These are phyloP conservation scores for Amaranthus tricolor DNA, from an alignment of 179 eudicot species.

Conservation along the genomic window DNA sequence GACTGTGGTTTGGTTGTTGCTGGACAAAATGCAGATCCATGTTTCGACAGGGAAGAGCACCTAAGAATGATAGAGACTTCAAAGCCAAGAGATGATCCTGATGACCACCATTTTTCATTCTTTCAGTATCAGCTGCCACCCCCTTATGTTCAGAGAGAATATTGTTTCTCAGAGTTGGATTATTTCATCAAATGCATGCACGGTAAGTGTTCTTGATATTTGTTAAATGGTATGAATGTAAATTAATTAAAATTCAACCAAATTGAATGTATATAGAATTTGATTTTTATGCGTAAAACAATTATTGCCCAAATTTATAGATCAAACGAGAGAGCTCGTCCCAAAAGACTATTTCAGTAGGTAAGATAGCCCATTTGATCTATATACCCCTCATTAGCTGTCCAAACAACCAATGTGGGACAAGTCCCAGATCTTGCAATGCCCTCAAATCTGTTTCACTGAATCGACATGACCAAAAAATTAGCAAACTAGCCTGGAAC, in stretches of 20 bases:
- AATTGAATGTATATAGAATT: not conserved
- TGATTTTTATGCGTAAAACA: not conserved
- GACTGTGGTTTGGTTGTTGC: constrained; percentile 52
- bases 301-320: no score
- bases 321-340: no score
- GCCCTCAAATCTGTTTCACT: not conserved
- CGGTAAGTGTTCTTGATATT: constrained; percentile 35
- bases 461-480: not conserved
- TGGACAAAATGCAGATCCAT: constrained; percentile 59
- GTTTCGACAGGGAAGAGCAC: constrained; percentile 59
- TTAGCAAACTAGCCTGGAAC: not conserved
- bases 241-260: not conserved
- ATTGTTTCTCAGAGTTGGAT: constrained; percentile 52
- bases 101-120: constrained; percentile 43
- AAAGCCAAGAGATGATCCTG: constrained; percentile 69
- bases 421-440: no score
- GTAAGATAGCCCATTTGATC: no score
- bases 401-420: no score
- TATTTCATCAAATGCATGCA: constrained; percentile 61
- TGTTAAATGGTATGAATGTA: not conserved
- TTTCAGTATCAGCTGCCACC: constrained; percentile 52
- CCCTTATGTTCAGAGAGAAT: constrained; percentile 43
- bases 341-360: no score
- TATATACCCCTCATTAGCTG: no score
- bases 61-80: constrained; percentile 48